Evolutionary conservation across 306 rosid species (phyloP).

Genomic region (Myrica gale): DNA sequence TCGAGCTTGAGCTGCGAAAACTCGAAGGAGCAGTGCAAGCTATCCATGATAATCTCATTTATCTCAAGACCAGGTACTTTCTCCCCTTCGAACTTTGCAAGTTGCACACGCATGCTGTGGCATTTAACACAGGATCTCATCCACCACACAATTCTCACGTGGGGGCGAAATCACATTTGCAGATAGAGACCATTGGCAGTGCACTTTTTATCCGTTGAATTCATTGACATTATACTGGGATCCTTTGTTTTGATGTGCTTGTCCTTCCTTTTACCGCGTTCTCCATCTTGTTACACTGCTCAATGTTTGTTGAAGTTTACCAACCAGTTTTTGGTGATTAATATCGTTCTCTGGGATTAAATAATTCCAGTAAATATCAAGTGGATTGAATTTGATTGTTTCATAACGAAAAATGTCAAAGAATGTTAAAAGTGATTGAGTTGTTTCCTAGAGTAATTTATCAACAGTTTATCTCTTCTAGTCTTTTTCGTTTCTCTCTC

Average conservation of each 20-base stretch:
- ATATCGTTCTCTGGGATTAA: neutral
- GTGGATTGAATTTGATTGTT: neutral
- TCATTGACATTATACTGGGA: neutral
- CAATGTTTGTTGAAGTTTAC: neutral
- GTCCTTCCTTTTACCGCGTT: neutral
- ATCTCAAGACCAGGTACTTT: conserved; percentile 44
- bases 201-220: neutral
- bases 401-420: too few relatives aligned
- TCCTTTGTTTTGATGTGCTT: neutral
- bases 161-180: too few relatives aligned
- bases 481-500: too few relatives aligned
- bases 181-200: neutral
- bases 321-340: neutral
- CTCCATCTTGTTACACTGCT: neutral
- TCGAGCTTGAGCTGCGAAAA: conserved; percentile 59
- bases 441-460: neutral
- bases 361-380: neutral
- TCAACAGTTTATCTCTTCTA: neutral
- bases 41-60: conserved; percentile 47
- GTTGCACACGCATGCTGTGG: neutral
- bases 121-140: neutral
- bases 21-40: conserved; percentile 57
- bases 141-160: neutral
- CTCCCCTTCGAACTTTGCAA: conserved; percentile 5
- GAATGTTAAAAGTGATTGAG: neutral